Base-by-base conservation (phyloP, 2,329 filamentous ascomycete species). In the Neodidymelliopsis sp. region DNA sequence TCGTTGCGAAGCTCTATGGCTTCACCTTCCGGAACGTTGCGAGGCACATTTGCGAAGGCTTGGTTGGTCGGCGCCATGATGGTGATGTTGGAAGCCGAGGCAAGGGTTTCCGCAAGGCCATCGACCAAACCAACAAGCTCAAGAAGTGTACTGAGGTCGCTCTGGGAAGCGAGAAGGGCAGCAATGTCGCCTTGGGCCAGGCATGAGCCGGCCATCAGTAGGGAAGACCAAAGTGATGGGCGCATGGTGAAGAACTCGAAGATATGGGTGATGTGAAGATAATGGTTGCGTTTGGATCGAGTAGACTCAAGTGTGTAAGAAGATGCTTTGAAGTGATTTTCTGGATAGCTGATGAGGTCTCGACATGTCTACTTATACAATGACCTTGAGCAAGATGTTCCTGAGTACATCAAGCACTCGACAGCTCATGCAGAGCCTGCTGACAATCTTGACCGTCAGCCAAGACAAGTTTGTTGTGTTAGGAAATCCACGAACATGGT, bases 31-130 rank as follows among this genome's bases (percentile, higher is more conserved):
- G 63, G 63, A 1, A 60, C 40, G 6, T 64, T 52, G 18, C 63
- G 53, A 18, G 62, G 59, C 25, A 65, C 59, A 3, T 49, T 44
- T 16, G 62, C 51, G 29, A 79, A 70, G 0, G 81, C 81, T n/a
- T 76, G 60, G 62, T 84, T 83, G 61, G 74, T 80, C 0, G 82
- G 82, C 0, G 81, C 82, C 9, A 84, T 72, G 22, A 84, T 69
- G 2, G 84, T 86, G 52, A 84, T 74, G 62, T 84, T 83, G 11
- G 65, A 63, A 5, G 75, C 64, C 11, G 57, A 53, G 13, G 66
- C 61, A 22, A 83, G 69, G 2, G 67, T 63, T 4, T 63, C 49
- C 15, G 74, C 60, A 18, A 80, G 56, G 2, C 67, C 67, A 4
- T 75, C 70, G n/a, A 75, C 65, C 11, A 64, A 58, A 15, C 61